Conservation (phyloP, 2,329 filamentous ascomycete species). For the Hymenoscyphus repandus region DNA sequence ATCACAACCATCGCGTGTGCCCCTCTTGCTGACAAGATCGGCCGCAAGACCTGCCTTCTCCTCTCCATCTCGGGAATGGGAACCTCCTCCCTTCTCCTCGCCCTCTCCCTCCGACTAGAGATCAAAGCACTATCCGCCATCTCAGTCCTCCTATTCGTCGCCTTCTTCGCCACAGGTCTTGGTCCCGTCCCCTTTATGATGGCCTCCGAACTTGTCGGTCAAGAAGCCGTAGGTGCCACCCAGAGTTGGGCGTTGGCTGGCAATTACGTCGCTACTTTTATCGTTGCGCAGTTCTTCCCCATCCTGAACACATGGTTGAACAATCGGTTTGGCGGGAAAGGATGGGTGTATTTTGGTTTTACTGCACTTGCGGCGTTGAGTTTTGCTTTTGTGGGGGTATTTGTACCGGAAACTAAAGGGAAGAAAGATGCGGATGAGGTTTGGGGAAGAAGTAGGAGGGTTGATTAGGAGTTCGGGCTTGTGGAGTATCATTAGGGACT, state of each 20-base stretch:
- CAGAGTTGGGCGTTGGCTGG: constrained; percentile 84
- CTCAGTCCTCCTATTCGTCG: constrained; percentile 79
- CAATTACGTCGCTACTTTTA: constrained; percentile 86
- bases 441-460: constrained; percentile 63
- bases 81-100: constrained; percentile 68
- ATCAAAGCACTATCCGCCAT: constrained; percentile 73
- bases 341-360: constrained; percentile 92
- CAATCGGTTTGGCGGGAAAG: constrained; percentile 56
- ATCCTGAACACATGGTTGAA: constrained; percentile 73
- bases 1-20: constrained; percentile 75
- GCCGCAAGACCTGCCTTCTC: constrained; percentile 80
- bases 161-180: constrained; percentile 82
- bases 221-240: constrained; percentile 84
- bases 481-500: background rate
- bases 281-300: constrained; percentile 94
- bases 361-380: constrained; percentile 65
- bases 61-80: constrained; percentile 83
- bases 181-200: constrained; percentile 95
- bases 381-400: constrained; percentile 64
- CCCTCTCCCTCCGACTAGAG: constrained; percentile 70
- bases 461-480: constrained; percentile 14
- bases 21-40: constrained; percentile 79
- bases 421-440: constrained; percentile 82
- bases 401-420: constrained; percentile 83
- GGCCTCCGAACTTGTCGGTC: constrained; percentile 81